Percentiles rank a stretch among this genome's conserved stretches.
Evolutionary conservation across 2,329 filamentous ascomycete species (phyloP).

Genomic region (Botrytis paeoniae): DNA sequence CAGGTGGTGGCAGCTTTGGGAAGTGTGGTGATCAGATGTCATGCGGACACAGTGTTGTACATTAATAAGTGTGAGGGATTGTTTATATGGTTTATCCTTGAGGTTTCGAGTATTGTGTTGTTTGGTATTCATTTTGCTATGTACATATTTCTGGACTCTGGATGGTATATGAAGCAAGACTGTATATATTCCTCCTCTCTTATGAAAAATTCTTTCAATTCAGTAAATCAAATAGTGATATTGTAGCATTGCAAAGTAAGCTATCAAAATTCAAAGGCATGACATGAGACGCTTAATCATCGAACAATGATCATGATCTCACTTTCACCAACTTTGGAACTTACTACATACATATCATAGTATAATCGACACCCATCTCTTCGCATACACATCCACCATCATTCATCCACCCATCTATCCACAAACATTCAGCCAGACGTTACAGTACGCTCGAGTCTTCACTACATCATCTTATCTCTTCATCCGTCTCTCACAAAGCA

Average conservation of each 20-base stretch:
- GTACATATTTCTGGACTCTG: not conserved
- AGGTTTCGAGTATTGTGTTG: not conserved
- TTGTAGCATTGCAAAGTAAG: too few species aligned
- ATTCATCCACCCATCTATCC: not conserved
- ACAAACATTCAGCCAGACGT: not conserved
- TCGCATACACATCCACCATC: not conserved
- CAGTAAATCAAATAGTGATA: not conserved
- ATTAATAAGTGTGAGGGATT: not conserved
- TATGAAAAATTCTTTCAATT: too few species aligned
- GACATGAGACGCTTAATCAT: not conserved
- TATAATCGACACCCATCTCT: not conserved
- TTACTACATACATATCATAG: not conserved
- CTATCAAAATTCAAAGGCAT: not conserved
- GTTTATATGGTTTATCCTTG: not conserved
- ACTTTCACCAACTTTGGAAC: not conserved
- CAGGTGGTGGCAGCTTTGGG: not conserved
- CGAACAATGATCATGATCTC: not conserved
- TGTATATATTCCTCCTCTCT: not conserved
- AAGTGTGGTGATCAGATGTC: not conserved
- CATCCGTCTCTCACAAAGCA: not conserved
- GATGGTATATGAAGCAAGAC: not conserved
- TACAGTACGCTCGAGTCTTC: constrained; percentile 5
- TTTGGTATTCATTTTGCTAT: not conserved
- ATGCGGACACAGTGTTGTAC: constrained; percentile 2
- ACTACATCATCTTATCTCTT: not conserved